Percentiles rank a stretch among this genome's conserved stretches.
These are phyloP conservation scores for Nicotiana noctiflora DNA, from an alignment of 257 asterid genomes.

Conservation along the genomic window DNA sequence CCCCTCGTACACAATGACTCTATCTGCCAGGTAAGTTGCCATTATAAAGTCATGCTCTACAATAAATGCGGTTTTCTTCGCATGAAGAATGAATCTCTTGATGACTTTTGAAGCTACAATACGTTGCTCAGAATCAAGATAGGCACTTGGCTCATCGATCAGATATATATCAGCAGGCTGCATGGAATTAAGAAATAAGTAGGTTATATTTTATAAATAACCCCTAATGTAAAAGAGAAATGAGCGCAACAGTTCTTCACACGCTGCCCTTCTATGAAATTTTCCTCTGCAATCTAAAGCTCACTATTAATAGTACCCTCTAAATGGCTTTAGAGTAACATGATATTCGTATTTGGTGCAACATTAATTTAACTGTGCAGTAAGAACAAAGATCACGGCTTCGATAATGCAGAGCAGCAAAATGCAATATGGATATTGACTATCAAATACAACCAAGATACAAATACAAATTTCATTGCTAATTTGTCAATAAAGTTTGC, in stretches of 20 bases:
- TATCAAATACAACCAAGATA: background rate
- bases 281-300: background rate
- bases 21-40: constrained; percentile 98
- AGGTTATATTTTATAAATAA: background rate
- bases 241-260: too few relatives aligned
- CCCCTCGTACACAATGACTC: constrained; percentile 95
- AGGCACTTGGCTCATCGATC: constrained; percentile 97
- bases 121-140: constrained; percentile 99
- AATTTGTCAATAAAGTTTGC: background rate
- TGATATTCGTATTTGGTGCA: too few relatives aligned
- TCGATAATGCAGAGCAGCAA: background rate
- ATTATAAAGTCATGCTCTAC: constrained; percentile 97
- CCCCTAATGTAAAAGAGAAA: background rate
- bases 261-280: background rate
- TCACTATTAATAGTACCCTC: too few relatives aligned
- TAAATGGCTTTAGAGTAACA: too few relatives aligned
- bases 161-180: constrained; percentile 99
- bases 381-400: background rate
- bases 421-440: background rate
- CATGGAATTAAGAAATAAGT: constrained; percentile 20
- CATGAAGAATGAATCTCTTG: constrained; percentile 93
- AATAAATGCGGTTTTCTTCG: constrained; percentile 90
- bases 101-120: constrained; percentile 98
- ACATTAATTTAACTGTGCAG: background rate
- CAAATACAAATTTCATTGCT: background rate